Evolutionary conservation across 768 basidiomycete genomes (phyloP), one percentile per base, ranked within the genome.

Genomic region (Amanita muscaria): DNA sequence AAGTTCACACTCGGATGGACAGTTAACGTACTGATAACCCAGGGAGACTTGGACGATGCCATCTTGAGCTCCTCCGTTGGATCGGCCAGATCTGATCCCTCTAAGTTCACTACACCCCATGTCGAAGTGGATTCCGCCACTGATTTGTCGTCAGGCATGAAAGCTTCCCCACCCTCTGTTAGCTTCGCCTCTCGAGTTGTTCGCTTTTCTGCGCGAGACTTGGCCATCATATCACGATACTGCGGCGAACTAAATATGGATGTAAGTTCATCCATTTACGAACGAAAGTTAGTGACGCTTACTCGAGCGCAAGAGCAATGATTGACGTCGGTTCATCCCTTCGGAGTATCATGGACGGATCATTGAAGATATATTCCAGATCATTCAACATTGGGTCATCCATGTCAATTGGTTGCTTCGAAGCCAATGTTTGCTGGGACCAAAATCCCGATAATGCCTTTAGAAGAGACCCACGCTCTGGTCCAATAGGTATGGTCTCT

Each of bases 241-340:
- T 83, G 81, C 1, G 83, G 78, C 2, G 88, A 90, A 51, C 88
- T 90, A 41, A n/a, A 30, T n/a, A 18, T 7, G 7, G n/a, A 10
- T 7, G 23, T 18, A 4, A 22, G 36, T 19, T n/a, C 29, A 11
- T 27, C 18, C 3, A 42, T 56, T 48, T 22, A 30, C 23, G 12
- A 38, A 32, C 2, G 24, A 23, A 37, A 24, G 38, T n/a, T 21
- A 16, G 30, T 23, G 11, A 39, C 40, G 63, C 78, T 55, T 55
- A 90, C 89, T 85, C 88, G 39, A 99, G 65, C 4, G 91, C 89
- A 46, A 97, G 80, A 5, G 96, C 93, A 51, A 98, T 92, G 56
- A 98, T 96, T 14, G 94, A 97, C 0, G 93, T 96, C 2, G 94
- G 96, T 57, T 99, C 96, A 59, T 97, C 92, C 15, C 91, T 91